Evolutionary conservation across 202 grass and related monocot species (phyloP).

Genomic region (Setaria italica): DNA sequence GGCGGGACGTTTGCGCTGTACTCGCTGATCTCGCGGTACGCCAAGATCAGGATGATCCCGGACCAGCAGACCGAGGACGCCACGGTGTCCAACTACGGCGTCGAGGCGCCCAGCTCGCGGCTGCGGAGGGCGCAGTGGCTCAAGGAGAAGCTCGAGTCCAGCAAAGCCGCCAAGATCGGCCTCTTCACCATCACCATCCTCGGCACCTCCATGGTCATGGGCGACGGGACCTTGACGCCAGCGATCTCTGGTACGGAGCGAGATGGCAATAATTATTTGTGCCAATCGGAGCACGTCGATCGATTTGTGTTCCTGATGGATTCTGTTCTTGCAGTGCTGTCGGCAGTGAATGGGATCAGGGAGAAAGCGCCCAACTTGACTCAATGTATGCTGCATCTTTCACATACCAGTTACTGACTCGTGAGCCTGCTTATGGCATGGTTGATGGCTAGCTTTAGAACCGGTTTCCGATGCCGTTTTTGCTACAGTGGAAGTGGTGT

Average conservation of each 20-base stretch:
- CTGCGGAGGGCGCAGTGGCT: slow-evolving; percentile 56
- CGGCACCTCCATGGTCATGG: slow-evolving; percentile 75
- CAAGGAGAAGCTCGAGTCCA: slow-evolving; percentile 58
- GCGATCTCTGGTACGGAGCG: slow-evolving; percentile 58
- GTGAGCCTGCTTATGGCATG: not conserved
- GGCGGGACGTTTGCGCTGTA: slow-evolving; percentile 70
- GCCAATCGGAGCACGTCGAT: no score
- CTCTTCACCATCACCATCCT: slow-evolving; percentile 72
- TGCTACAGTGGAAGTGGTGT: slow-evolving; percentile 58
- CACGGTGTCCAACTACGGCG: slow-evolving; percentile 61
- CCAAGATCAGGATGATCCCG: slow-evolving; percentile 66
- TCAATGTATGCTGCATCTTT: slow-evolving; percentile 42
- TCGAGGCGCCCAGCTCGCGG: slow-evolving; percentile 38
- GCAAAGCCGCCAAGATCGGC: slow-evolving; percentile 41
- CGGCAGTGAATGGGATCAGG: slow-evolving; percentile 64
- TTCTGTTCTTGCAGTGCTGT: slow-evolving; percentile 57
- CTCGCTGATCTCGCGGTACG: slow-evolving; percentile 70
- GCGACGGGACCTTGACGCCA: slow-evolving; percentile 70
- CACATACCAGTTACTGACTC: not conserved
- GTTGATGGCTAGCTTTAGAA: not conserved
- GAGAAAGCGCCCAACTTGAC: slow-evolving; percentile 56
- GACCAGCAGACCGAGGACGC: slow-evolving; percentile 76
- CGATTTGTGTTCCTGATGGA: no score
- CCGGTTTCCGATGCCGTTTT: slow-evolving; percentile 17
- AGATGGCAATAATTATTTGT: not conserved